Evolutionary conservation across 768 basidiomycete species (phyloP).

Genomic region (Boletus edulis): DNA sequence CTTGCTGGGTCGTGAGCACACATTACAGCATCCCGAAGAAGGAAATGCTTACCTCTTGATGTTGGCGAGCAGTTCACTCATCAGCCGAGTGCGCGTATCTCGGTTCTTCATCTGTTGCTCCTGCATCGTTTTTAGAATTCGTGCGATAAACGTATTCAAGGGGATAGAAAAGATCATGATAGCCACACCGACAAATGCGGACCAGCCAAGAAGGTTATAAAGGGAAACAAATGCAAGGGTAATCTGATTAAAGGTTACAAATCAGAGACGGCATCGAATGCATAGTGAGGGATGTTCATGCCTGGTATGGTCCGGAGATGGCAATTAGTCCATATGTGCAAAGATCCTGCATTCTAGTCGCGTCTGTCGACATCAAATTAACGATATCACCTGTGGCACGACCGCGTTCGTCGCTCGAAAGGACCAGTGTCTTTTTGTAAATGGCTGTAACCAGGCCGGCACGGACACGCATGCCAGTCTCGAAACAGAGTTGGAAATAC

Average conservation of each 20-base stretch:
- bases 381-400: constrained; percentile 90
- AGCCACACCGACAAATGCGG: constrained; percentile 84
- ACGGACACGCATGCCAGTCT: constrained; percentile 92
- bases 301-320: constrained; percentile 85
- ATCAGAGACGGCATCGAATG: not conserved
- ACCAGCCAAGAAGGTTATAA: constrained; percentile 88
- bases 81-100: constrained; percentile 77
- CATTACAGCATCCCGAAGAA: not conserved
- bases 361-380: constrained; percentile 90
- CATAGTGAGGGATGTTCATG: constrained; percentile 23
- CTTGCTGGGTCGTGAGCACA: constrained; percentile 35
- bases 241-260: constrained; percentile 46
- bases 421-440: constrained; percentile 81
- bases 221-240: constrained; percentile 86
- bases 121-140: constrained; percentile 71
- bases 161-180: constrained; percentile 86
- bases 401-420: constrained; percentile 82
- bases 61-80: constrained; percentile 92
- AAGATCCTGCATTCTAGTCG: constrained; percentile 74
- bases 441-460: constrained; percentile 84
- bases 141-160: constrained; percentile 69
- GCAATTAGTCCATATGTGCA: constrained; percentile 82
- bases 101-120: constrained; percentile 92
- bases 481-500: constrained; percentile 85
- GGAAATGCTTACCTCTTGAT: constrained; percentile 63